Conservation (phyloP, 2,329 filamentous ascomycete genomes). For the Cephalotrichum gorgonifer region DNA sequence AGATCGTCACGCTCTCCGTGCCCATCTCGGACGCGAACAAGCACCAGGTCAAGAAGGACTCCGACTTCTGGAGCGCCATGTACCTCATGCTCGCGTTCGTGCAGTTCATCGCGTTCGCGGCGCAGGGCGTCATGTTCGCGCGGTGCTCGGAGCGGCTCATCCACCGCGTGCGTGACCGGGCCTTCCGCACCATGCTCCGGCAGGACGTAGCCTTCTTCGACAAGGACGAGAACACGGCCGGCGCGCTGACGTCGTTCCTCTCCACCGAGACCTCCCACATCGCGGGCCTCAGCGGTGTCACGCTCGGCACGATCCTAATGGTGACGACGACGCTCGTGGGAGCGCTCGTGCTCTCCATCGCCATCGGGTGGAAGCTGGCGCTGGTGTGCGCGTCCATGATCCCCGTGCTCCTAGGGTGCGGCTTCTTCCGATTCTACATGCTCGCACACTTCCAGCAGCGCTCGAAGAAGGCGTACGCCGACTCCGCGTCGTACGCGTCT, state of each 20-base stretch:
- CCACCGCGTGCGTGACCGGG: slow-evolving; percentile 68
- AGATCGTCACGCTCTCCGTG: slow-evolving; percentile 60
- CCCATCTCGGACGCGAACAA: slow-evolving; percentile 38
- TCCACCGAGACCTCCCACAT: slow-evolving; percentile 85
- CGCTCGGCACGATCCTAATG: slow-evolving; percentile 76
- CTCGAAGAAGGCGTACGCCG: slow-evolving; percentile 69
- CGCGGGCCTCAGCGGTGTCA: slow-evolving; percentile 77
- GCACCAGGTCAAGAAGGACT: slow-evolving; percentile 52
- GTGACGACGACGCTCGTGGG: slow-evolving; percentile 70
- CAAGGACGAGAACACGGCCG: slow-evolving; percentile 76
- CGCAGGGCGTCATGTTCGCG: slow-evolving; percentile 67
- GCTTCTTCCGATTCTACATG: slow-evolving; percentile 83
- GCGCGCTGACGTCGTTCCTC: slow-evolving; percentile 78
- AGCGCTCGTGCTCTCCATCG: slow-evolving; percentile 59
- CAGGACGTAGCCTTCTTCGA: slow-evolving; percentile 94
- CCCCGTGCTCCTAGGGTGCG: slow-evolving; percentile 66
- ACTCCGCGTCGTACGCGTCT: slow-evolving; percentile 77
- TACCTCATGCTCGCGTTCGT: slow-evolving; percentile 74
- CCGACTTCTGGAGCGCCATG: slow-evolving; percentile 83
- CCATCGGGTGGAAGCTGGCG: slow-evolving; percentile 79
- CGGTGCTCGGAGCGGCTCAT: slow-evolving; percentile 80
- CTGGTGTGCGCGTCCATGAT: slow-evolving; percentile 73
- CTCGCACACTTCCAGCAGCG: slow-evolving; percentile 69
- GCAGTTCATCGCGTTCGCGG: slow-evolving; percentile 57
- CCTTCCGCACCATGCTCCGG: slow-evolving; percentile 79